Conservation (phyloP, 176 grass and related monocot genomes). For the Triticum dicoccoides region DNA sequence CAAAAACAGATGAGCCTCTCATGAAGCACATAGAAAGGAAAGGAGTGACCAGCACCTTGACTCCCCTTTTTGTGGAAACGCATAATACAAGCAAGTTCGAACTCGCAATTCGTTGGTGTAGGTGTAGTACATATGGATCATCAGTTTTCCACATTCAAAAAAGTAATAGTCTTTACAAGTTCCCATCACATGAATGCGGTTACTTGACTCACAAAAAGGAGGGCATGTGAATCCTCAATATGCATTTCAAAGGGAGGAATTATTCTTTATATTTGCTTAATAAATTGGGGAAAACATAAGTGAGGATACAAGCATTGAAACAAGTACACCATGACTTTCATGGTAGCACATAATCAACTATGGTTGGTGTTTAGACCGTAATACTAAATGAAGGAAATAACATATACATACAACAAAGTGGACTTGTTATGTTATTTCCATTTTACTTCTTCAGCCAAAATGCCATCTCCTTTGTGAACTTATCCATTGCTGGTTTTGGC, state of each 20-base stretch:
- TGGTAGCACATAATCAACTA: neutral
- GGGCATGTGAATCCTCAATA: neutral
- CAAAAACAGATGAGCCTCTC: too few species aligned
- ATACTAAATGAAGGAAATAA: neutral
- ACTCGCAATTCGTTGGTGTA: too few species aligned
- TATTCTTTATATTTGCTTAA: neutral
- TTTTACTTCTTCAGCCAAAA: neutral
- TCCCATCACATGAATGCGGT: neutral
- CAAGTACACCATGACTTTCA: neutral
- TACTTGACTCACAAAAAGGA: neutral
- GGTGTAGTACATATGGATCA: neutral
- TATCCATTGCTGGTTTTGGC: neutral
- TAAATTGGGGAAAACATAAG: neutral
- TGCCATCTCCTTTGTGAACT: constrained; percentile 3
- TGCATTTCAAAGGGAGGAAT: neutral
- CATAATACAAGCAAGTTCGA: too few species aligned
- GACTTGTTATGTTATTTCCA: neutral
- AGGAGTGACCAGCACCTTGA: too few species aligned
- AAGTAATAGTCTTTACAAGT: neutral
- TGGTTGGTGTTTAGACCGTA: neutral
- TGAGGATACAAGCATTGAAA: neutral
- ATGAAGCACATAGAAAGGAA: too few species aligned
- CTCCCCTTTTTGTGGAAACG: too few species aligned
- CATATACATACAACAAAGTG: neutral
- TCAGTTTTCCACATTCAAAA: neutral